Evolutionary conservation across 1,139 yeast species (phyloP).

Genomic region (Protomyces arabidopsidicola): DNA sequence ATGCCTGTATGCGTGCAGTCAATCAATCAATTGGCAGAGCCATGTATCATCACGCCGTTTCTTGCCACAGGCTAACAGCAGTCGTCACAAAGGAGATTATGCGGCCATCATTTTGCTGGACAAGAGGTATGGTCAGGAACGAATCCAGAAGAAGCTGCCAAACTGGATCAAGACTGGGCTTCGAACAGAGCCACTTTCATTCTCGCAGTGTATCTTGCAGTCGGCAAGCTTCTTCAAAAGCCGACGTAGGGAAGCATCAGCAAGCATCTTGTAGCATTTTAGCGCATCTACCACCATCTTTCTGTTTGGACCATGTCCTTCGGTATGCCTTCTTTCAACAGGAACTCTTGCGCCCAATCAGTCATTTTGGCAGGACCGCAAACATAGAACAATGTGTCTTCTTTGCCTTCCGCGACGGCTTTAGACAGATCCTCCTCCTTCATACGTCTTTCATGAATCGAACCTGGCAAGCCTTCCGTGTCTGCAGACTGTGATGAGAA

Average conservation of each 20-base stretch:
- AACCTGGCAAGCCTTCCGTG: constrained; percentile 9
- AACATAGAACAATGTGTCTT: constrained; percentile 17
- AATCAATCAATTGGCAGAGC: constrained; percentile 96
- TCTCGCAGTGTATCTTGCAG: background rate
- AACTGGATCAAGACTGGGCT: constrained; percentile 60
- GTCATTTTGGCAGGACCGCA: constrained; percentile 27
- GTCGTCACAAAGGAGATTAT: constrained; percentile 71
- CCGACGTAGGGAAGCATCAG: background rate
- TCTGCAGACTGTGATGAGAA: constrained; percentile 13
- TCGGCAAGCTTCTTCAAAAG: constrained; percentile 4
- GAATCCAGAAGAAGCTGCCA: constrained; percentile 62
- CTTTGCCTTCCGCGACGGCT: constrained; percentile 1
- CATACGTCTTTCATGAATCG: constrained; percentile 7
- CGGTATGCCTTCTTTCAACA: constrained; percentile 12
- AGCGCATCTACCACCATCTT: constrained; percentile 13
- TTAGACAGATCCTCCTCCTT: constrained; percentile 9
- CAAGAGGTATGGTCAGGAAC: constrained; percentile 49
- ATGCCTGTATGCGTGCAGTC: constrained; percentile 84
- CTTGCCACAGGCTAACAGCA: background rate
- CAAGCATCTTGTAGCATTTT: background rate
- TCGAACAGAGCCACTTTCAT: background rate
- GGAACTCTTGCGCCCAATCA: constrained; percentile 13
- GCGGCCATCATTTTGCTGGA: constrained; percentile 73
- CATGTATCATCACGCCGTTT: constrained; percentile 40
- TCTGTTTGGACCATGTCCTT: constrained; percentile 24